Percentiles rank a stretch among this genome's conserved stretches.
Evolutionary conservation across 108 stramenopile species (phyloP).

Genomic region (Pseudonitzschia delicatissima): DNA sequence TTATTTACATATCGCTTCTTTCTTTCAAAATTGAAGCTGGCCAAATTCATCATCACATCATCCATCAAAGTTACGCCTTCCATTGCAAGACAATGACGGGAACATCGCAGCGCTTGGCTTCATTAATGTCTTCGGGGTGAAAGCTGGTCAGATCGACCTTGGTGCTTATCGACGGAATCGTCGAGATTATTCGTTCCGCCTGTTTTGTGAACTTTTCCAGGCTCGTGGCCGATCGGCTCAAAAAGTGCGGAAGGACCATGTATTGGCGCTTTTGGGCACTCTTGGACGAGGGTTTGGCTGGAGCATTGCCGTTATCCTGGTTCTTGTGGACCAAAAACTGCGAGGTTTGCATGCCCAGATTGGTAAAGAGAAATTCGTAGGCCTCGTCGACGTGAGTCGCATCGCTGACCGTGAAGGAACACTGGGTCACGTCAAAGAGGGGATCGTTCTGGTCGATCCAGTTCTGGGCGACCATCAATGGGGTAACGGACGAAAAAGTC

Average conservation of each 20-base stretch:
- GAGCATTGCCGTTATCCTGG: background rate
- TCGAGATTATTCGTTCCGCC: constrained; percentile 45
- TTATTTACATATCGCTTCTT: too few species aligned
- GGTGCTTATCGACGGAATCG: constrained; percentile 41
- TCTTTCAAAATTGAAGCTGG: too few species aligned
- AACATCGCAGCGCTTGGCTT: constrained; percentile 50
- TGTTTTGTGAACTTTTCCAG: constrained; percentile 68
- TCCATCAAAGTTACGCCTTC: constrained; percentile 22
- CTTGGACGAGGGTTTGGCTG: too few species aligned
- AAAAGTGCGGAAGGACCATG: constrained; percentile 70
- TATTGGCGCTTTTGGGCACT: constrained; percentile 48
- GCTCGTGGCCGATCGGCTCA: constrained; percentile 65
- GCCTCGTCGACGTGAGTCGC: constrained; percentile 69
- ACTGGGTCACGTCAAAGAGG: constrained; percentile 29
- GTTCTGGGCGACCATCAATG: constrained; percentile 56
- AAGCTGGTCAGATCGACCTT: constrained; percentile 44
- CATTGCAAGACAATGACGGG: constrained; percentile 70
- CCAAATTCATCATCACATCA: background rate
- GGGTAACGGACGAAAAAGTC: constrained; percentile 49
- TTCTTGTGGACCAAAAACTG: constrained; percentile 5
- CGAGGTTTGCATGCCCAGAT: constrained; percentile 62
- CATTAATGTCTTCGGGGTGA: constrained; percentile 75
- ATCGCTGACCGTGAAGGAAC: constrained; percentile 55
- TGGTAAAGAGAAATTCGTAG: constrained; percentile 81
- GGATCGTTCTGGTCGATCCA: constrained; percentile 71